A percentile compares a stretch with the other conserved stretches of the same genome.
phyloP scores from a whole-genome alignment of 345 rosid species.

The Melaleuca quinquenervia region DNA sequence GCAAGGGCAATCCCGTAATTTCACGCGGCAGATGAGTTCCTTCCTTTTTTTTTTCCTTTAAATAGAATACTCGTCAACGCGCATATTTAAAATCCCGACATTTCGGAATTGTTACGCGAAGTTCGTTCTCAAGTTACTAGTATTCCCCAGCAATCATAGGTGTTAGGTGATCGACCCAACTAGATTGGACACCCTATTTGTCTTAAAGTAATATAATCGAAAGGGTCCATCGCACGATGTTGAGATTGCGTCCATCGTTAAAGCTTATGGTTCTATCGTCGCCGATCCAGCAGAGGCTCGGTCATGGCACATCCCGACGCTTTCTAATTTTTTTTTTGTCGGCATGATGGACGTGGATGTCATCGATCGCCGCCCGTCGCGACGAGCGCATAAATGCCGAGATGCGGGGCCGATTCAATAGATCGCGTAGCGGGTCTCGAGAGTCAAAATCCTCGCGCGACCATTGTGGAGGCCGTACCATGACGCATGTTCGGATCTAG shows the following conservation, averaged over 20 bases:
- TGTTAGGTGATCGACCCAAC: not conserved
- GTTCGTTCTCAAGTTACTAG: not conserved
- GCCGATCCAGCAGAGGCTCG: not conserved
- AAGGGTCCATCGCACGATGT: not conserved
- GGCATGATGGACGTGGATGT: accelerated
- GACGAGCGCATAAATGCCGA: not conserved
- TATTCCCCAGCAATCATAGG: not conserved
- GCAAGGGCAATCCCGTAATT: not conserved
- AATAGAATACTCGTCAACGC: no score
- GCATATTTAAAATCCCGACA: not conserved
- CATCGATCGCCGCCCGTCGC: no score
- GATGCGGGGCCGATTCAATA: not conserved
- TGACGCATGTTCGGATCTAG: not conserved
- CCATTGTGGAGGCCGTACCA: no score
- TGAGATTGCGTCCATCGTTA: accelerated
- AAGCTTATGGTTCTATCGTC: not conserved
- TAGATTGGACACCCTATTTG: not conserved
- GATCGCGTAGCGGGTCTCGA: accelerated
- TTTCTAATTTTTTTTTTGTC: no score
- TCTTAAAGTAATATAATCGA: not conserved
- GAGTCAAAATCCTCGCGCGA: not conserved
- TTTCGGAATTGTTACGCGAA: not conserved
- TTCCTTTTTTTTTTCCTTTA: no score
- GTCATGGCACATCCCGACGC: no score
- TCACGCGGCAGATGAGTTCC: no score